These are phyloP conservation scores for Plectosphaerella cucumerina DNA, from an alignment of 2,329 filamentous ascomycete genomes.

Conservation along the genomic window DNA sequence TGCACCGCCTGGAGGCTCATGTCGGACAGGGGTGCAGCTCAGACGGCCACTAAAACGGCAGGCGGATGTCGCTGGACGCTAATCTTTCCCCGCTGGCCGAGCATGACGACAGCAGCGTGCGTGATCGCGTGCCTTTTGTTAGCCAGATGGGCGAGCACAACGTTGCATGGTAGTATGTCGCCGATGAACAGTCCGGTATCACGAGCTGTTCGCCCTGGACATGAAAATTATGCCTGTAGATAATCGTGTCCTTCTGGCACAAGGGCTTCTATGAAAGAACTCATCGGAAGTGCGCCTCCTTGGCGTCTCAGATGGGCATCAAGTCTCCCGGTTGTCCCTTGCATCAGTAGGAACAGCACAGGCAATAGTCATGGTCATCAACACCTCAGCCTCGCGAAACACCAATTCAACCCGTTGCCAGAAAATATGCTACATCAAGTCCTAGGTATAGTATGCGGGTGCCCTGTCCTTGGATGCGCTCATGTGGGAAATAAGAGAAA, in stretches of 20 bases:
- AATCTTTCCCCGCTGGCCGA: background rate
- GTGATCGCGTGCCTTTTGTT: background rate
- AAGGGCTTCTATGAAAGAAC: no score
- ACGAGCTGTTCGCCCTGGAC: no score
- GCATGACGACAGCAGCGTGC: background rate
- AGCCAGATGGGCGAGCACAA: no score
- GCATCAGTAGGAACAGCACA: no score
- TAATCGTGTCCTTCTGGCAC: no score
- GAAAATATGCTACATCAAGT: slow-evolving; percentile 15
- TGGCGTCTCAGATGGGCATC: background rate
- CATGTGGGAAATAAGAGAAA: background rate
- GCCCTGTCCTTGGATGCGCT: slow-evolving; percentile 9
- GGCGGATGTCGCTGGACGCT: background rate
- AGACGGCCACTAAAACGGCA: slow-evolving; percentile 2
- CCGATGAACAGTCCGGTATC: no score
- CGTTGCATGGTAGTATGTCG: no score
- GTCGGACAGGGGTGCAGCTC: background rate
- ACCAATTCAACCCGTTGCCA: slow-evolving; percentile 11
- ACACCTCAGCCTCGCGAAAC: slow-evolving; percentile 6
- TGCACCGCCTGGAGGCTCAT: background rate
- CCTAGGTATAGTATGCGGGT: slow-evolving; percentile 8
- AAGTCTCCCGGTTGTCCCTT: background rate
- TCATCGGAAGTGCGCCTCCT: background rate
- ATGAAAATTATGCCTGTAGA: no score
- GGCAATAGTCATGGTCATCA: no score